Percentiles rank a stretch among this genome's conserved stretches.
Evolutionary conservation across 1,284 basidiomycete genomes (phyloP).

Genomic region (Neonothopanus nambi): DNA sequence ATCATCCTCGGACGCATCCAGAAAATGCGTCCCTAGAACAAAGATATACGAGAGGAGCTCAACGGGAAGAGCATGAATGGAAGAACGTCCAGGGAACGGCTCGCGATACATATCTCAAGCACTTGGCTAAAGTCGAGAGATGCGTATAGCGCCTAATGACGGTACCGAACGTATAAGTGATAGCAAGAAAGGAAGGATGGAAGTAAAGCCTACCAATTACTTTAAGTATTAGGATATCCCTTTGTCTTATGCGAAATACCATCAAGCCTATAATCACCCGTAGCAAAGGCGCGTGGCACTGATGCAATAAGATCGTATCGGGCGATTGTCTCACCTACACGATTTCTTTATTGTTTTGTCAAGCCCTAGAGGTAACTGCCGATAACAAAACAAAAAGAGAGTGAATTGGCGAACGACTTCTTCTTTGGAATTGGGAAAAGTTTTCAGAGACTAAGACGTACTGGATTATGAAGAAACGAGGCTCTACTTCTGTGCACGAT

Average conservation of each 20-base stretch:
- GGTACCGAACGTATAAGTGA: background rate
- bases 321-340: background rate
- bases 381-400: background rate
- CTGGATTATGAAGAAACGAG: too few relatives aligned
- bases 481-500: background rate
- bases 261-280: background rate
- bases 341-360: slow-evolving; percentile 8
- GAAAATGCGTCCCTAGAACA: slow-evolving; percentile 35
- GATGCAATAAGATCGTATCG: slow-evolving; percentile 11
- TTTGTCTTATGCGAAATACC: slow-evolving; percentile 13
- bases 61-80: slow-evolving; percentile 43
- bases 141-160: background rate
- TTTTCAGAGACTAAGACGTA: too few relatives aligned
- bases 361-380: background rate
- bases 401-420: too few relatives aligned
- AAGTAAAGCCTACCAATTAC: background rate
- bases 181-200: background rate
- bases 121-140: too few relatives aligned
- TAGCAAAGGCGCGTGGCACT: background rate
- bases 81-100: background rate
- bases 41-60: slow-evolving; percentile 56
- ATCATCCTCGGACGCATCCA: slow-evolving; percentile 20
- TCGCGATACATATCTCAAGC: too few relatives aligned
- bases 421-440: too few relatives aligned
- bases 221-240: slow-evolving; percentile 5